Conservation (phyloP, 164 flowering plant species). For the Nymphaea thermarum region DNA sequence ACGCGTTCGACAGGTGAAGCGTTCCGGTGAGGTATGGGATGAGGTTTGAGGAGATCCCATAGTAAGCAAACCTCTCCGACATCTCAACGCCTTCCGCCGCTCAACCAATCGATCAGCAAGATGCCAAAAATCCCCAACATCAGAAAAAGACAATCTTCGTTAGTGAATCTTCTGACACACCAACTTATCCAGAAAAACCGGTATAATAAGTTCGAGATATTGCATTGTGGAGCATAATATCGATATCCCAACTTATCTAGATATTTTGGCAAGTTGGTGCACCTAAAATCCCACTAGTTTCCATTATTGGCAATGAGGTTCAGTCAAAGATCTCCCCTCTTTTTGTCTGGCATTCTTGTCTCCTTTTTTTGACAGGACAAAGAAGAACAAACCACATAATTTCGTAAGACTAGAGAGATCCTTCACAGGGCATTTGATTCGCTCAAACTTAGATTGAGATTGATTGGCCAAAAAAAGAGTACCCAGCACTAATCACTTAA, state of each 20-base stretch:
- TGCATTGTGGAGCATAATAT: background rate
- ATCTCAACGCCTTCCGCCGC: background rate
- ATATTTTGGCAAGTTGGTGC: background rate
- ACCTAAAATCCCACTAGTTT: background rate
- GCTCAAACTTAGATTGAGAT: too few species aligned
- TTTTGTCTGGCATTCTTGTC: background rate
- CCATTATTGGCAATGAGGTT: background rate
- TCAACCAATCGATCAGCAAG: background rate
- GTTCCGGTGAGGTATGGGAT: slow-evolving; percentile 1
- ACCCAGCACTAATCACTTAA: too few species aligned
- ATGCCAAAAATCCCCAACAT: background rate
- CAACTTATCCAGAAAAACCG: background rate
- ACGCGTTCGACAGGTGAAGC: background rate
- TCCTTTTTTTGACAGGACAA: too few species aligned
- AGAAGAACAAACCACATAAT: too few species aligned
- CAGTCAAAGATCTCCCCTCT: background rate
- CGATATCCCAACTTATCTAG: background rate
- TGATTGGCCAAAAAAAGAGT: too few species aligned
- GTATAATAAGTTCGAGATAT: background rate
- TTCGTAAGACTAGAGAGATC: too few species aligned
- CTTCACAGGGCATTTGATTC: too few species aligned
- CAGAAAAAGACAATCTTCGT: background rate
- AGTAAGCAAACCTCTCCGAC: slow-evolving; percentile 2
- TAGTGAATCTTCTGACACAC: background rate
- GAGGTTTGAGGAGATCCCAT: slow-evolving; percentile 1